These are phyloP conservation scores for Thuja plicata DNA, from an alignment of 83 land plant genomes.

Conservation along the genomic window DNA sequence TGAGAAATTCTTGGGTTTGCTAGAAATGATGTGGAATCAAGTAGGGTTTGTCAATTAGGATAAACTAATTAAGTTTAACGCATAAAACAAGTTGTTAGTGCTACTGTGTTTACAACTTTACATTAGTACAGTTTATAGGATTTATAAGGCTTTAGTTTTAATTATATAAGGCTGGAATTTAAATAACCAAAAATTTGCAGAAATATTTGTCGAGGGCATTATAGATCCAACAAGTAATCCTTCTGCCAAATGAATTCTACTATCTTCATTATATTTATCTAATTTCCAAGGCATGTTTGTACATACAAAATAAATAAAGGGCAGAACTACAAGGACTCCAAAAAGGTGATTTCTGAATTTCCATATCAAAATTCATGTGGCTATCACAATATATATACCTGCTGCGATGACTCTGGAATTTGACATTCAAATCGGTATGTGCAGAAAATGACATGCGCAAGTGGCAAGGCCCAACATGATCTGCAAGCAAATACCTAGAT, in stretches of 20 bases:
- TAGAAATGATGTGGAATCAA: too few relatives aligned
- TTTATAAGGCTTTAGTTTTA: too few relatives aligned
- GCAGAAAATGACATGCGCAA: constrained; percentile 89
- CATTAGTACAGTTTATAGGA: too few relatives aligned
- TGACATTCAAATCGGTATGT: constrained; percentile 87
- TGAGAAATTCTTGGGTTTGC: too few relatives aligned
- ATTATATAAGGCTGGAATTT: too few relatives aligned
- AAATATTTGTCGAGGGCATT: too few relatives aligned
- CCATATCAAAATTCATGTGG: background rate
- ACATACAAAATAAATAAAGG: too few relatives aligned
- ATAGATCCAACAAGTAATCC: background rate
- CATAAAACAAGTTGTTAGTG: too few relatives aligned
- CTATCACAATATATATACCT: constrained; percentile 26
- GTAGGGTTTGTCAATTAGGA: too few relatives aligned
- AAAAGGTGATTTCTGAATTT: background rate
- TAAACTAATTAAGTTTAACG: too few relatives aligned
- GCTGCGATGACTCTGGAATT: constrained; percentile 92
- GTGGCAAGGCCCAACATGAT: constrained; percentile 75
- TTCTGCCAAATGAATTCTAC: background rate
- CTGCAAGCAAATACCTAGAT: constrained; percentile 70
- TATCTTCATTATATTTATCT: background rate
- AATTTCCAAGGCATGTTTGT: background rate
- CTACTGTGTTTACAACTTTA: too few relatives aligned
- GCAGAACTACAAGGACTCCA: background rate
- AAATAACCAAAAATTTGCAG: too few relatives aligned